These are phyloP conservation scores for Pythium angustatum DNA, from an alignment of 352 stramenopile genomes.

Conservation along the genomic window DNA sequence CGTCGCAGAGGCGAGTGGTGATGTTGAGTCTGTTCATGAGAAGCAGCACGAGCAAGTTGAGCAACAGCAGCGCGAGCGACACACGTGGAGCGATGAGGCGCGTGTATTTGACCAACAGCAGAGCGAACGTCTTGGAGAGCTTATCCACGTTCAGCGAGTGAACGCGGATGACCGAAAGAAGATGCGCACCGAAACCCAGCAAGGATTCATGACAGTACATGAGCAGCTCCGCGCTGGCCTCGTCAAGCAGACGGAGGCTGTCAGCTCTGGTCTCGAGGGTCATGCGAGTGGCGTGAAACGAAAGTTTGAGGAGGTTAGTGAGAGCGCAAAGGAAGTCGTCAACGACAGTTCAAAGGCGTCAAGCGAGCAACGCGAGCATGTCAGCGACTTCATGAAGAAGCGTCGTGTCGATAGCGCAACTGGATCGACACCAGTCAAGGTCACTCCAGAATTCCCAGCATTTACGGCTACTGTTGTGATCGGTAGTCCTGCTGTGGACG, in stretches of 20 bases:
- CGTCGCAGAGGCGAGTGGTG: constrained; percentile 6
- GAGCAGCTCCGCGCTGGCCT: constrained; percentile 12
- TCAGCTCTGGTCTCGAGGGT: constrained; percentile 13
- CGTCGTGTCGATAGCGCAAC: constrained; percentile 21
- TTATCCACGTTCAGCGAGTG: background rate
- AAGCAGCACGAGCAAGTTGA: constrained; percentile 20
- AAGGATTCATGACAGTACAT: constrained; percentile 7
- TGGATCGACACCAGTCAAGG: constrained; percentile 29
- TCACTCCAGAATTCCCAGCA: constrained; percentile 16
- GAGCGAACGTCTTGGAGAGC: background rate
- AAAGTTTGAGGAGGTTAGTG: constrained; percentile 18
- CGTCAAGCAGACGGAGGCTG: background rate
- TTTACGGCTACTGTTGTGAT: constrained; percentile 23
- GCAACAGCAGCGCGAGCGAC: constrained; percentile 5
- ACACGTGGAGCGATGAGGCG: constrained; percentile 18
- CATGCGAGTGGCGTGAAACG: constrained; percentile 24
- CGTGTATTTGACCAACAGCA: constrained; percentile 18
- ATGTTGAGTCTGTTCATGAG: constrained; percentile 19
- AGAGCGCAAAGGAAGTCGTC: constrained; percentile 10
- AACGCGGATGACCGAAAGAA: constrained; percentile 7
- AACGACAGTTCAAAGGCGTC: constrained; percentile 9
- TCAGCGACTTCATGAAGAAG: constrained; percentile 30
- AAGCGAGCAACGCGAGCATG: constrained; percentile 13
- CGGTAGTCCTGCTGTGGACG: background rate
- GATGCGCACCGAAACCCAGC: background rate